Base-by-base conservation (phyloP, 176 grass and related monocot species). In the Chloris gayana region DNA sequence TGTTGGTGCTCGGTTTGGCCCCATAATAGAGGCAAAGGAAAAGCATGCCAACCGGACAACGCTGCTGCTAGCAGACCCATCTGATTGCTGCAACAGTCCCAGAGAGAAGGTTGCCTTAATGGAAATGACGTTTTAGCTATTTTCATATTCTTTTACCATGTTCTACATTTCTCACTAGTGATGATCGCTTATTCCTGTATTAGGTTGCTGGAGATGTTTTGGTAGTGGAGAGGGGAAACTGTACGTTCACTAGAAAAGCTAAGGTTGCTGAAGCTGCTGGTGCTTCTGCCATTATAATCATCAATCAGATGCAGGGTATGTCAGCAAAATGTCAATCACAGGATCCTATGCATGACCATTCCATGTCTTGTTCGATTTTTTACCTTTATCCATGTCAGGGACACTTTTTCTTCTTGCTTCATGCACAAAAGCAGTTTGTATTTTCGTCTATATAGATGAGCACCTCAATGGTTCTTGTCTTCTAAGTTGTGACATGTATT, bases 271-370 rank as follows among this genome's bases (percentile, higher is more conserved):
- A 95, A 88, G 80, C 86, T 63, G 88, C 96, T 82, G 92, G 96
- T 84, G 96, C 96, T 84, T 99, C 92, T 81, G 90, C 92, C 38
- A 99, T 99, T 73, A 80, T 99, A 83, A 93, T 99, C 78, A 83
- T 99, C 64, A 99, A 99, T 75, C 76, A 91, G 57, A 73, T 32
- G 41, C 93, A 93, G 54, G 96, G 92, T 99, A 86, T 78, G 59
- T n/a, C n/a, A n/a, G n/a, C n/a, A n/a, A n/a, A n/a, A n/a, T n/a
- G n/a, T n/a, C n/a, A n/a, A n/a, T n/a, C n/a, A n/a, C n/a, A n/a
- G 27, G 53, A 24, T 64, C 67, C 26, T 54, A 72, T 25, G 46
- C 58, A 61, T 25, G 38, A 12, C 2, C 25, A n/a, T 70, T 25
- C 46, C 13, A 9, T 21, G 59, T 47, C n/a, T 42, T 72, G 57